These are phyloP conservation scores for Protomyces gravidus DNA, from an alignment of 1,139 yeast genomes.

Conservation along the genomic window DNA sequence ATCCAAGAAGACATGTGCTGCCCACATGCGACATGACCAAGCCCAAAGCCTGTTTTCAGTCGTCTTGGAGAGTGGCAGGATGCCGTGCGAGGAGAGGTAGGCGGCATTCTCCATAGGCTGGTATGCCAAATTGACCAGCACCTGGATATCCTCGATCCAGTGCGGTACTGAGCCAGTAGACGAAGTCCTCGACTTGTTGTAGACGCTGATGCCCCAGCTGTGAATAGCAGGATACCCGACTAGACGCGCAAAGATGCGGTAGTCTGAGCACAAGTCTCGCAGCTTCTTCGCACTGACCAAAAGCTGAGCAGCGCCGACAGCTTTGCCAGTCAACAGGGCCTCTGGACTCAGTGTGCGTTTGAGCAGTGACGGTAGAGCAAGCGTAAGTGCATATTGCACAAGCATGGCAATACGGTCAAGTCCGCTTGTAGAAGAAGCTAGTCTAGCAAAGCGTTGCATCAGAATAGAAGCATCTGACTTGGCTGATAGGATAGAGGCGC, in stretches of 20 bases:
- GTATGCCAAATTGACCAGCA: slow-evolving; percentile 41
- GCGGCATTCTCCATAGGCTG: slow-evolving; percentile 46
- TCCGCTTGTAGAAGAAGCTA: slow-evolving; percentile 19
- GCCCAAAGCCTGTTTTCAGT: slow-evolving; percentile 42
- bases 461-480: slow-evolving; percentile 2
- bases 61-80: slow-evolving; percentile 38
- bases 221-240: slow-evolving; percentile 22
- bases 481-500: slow-evolving; percentile 5
- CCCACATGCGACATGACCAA: slow-evolving; percentile 45
- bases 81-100: slow-evolving; percentile 42
- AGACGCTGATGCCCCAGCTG: slow-evolving; percentile 19
- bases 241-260: slow-evolving; percentile 23
- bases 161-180: slow-evolving; percentile 37
- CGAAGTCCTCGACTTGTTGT: slow-evolving; percentile 19
- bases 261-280: slow-evolving; percentile 20
- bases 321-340: not conserved
- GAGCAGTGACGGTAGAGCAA: slow-evolving; percentile 14
- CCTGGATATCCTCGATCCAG: slow-evolving; percentile 41
- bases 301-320: slow-evolving; percentile 1
- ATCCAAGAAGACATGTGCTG: slow-evolving; percentile 44
- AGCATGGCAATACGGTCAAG: slow-evolving; percentile 18
- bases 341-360: not conserved
- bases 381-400: slow-evolving; percentile 24
- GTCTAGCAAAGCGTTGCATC: slow-evolving; percentile 13
- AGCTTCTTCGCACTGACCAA: slow-evolving; percentile 7